Evolutionary conservation across 768 basidiomycete species (phyloP), one percentile per base, ranked within the genome.

Genomic region (Phaeolepiota aurea): DNA sequence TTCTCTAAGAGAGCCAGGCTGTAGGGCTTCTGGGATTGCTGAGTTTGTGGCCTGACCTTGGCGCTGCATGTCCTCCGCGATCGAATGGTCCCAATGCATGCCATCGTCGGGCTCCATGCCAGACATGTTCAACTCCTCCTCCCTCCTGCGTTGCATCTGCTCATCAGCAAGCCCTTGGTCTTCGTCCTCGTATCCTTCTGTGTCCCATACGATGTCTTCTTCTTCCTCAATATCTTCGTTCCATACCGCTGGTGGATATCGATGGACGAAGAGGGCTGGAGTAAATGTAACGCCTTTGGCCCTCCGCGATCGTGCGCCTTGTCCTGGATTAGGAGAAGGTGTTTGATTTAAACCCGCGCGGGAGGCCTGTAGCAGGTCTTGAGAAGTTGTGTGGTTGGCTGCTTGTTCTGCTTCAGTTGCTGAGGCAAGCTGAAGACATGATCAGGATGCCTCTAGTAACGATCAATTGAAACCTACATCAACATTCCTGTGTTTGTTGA

Each of bases 401-500:
- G 74, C 70, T 42, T 77, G 65, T 54, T 90, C 90, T 5, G 74
- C 72, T 45, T 82, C 76, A 0, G 85, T 88, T 3, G 84, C 76
- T 3, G 77, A 72, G 5, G 87, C 83, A 44, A 88, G 72, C 86
- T 90, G 52, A 16, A 15, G 21, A 40, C 13, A 21, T 21, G 40
- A 50, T 37, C 32, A 43, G 39, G 37, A 45, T 34, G 28, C 23
- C 41, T 19, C 5, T 38, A 22, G 49, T 25, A 37, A 34, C 33
- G 22, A 23, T 33, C 32, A 41, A 32, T 18, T 32, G 23, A 40
- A 30, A 14, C 88, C 54, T 60, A 93, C 91, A 59, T 98, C 94
- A 40, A 98, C 85, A 59, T 99, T 99, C 20, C 93, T 75, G 55
- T 96, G 91, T 57, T 97, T 97, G 67, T 99, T 98, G 41, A 98